These are phyloP conservation scores for Solanum sejunctum DNA, from an alignment of 257 asterid genomes.

Conservation along the genomic window DNA sequence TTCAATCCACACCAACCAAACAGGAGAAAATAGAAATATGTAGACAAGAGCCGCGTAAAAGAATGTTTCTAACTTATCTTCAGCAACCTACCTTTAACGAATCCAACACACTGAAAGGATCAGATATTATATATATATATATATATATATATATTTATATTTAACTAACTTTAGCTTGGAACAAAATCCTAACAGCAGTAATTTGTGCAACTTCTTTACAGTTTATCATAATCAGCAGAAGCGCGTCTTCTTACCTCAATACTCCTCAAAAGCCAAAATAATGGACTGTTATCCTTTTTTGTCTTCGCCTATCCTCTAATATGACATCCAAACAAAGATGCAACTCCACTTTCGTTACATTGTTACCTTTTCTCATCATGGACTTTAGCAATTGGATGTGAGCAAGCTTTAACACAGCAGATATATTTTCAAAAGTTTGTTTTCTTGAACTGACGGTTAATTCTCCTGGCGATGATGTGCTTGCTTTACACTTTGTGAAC, in stretches of 20 bases:
- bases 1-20: background rate
- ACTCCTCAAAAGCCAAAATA: background rate
- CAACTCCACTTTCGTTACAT: background rate
- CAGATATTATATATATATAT: background rate
- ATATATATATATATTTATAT: background rate
- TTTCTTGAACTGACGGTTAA: background rate
- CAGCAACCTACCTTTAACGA: background rate
- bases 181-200: background rate
- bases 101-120: background rate
- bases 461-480: slow-evolving; percentile 4
- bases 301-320: background rate
- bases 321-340: background rate
- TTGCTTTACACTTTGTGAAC: background rate
- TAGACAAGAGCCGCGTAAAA: background rate
- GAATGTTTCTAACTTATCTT: background rate
- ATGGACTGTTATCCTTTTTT: background rate
- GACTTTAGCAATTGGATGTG: background rate
- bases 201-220: background rate
- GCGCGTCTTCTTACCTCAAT: background rate
- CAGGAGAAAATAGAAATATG: background rate
- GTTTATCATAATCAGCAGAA: background rate
- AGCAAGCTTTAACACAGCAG: background rate
- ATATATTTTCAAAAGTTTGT: background rate
- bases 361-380: background rate
- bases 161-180: background rate